Percentiles rank a stretch among this genome's conserved stretches.
These are phyloP conservation scores for Penicillium sp. DNA, from an alignment of 2,329 filamentous ascomycete genomes.

Conservation along the genomic window DNA sequence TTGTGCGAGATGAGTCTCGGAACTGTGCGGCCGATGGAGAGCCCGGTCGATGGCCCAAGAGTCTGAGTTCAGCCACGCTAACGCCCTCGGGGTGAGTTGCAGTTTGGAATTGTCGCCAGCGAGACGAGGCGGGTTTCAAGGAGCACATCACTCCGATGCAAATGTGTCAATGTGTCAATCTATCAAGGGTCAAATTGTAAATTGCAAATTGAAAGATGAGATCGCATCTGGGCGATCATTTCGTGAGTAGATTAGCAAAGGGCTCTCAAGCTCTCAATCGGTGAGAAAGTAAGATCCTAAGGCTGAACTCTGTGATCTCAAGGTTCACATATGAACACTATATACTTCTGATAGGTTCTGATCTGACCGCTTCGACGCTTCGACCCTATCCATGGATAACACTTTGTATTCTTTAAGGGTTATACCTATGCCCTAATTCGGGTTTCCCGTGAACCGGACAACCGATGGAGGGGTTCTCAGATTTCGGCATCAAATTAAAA, in stretches of 20 bases:
- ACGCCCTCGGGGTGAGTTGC: slow-evolving; percentile 13
- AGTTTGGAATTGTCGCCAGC: slow-evolving; percentile 1
- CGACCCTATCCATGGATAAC: slow-evolving; percentile 6
- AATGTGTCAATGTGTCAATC: background rate
- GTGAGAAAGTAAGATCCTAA: slow-evolving; percentile 17
- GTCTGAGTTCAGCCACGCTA: slow-evolving; percentile 24
- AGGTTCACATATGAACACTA: background rate
- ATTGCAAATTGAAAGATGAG: background rate
- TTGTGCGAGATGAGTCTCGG: slow-evolving; percentile 8
- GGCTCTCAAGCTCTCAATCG: background rate
- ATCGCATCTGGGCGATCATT: slow-evolving; percentile 3
- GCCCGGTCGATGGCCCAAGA: slow-evolving; percentile 7
- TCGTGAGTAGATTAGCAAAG: background rate
- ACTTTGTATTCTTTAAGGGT: background rate
- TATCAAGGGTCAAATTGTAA: background rate
- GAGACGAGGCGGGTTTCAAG: background rate
- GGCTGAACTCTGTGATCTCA: slow-evolving; percentile 21
- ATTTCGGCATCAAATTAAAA: background rate
- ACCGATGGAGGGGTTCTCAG: background rate
- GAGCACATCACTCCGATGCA: slow-evolving; percentile 4
- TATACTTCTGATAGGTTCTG: slow-evolving; percentile 10
- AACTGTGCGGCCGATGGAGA: slow-evolving; percentile 2
- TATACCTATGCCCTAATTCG: background rate
- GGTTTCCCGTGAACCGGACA: background rate
- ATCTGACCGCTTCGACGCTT: slow-evolving; percentile 18